Conservation (phyloP, 305 asterid genomes). For the Nicotiana rustica region DNA sequence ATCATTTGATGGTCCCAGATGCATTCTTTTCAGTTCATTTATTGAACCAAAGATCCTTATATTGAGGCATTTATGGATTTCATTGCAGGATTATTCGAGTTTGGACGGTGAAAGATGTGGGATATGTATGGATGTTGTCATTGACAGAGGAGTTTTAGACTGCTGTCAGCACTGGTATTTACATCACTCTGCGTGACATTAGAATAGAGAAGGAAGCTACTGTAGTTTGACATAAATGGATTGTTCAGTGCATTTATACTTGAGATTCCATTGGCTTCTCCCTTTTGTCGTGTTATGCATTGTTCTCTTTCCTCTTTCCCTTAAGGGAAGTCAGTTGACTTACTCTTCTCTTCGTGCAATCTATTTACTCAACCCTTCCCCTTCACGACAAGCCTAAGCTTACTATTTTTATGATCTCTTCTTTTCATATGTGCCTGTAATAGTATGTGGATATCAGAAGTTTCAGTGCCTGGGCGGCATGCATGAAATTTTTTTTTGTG, state of each 20-base stretch:
- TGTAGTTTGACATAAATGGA: neutral
- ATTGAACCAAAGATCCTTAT: neutral
- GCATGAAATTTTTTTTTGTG: neutral
- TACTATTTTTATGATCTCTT: neutral
- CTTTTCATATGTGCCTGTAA: slow-evolving; percentile 8
- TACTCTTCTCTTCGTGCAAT: neutral
- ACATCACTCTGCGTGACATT: slow-evolving; percentile 5
- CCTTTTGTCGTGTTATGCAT: neutral
- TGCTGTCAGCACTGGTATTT: slow-evolving; percentile 98
- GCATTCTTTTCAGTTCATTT: neutral
- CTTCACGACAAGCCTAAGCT: neutral
- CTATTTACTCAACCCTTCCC: neutral
- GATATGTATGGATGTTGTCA: slow-evolving; percentile 88
- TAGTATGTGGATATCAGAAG: slow-evolving; percentile 14
- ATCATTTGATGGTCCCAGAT: neutral
- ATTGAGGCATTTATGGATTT: neutral
- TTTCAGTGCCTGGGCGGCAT: neutral
- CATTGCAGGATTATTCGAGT: slow-evolving; percentile 68
- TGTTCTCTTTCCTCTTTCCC: slow-evolving; percentile 21
- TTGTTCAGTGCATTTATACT: slow-evolving; percentile 5
- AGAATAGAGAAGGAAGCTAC: neutral
- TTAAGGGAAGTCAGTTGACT: neutral
- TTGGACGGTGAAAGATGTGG: slow-evolving; percentile 95
- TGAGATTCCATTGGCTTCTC: neutral
- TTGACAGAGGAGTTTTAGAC: slow-evolving; percentile 96